phyloP scores from a whole-genome alignment of 306 rosid genomes.

The Vicia sativa region DNA sequence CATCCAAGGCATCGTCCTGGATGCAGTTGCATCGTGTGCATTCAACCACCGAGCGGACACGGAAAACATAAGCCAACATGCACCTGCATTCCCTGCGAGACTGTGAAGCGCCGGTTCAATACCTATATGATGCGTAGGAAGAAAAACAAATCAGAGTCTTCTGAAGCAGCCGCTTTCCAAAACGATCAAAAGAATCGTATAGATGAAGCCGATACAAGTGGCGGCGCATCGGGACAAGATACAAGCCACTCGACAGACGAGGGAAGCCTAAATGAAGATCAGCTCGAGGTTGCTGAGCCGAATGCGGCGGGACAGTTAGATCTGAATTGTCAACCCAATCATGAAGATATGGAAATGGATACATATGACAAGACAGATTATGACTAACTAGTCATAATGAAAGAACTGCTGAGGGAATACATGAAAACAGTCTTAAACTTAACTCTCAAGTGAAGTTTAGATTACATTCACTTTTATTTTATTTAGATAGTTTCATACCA shows the following conservation, averaged over 20 bases:
- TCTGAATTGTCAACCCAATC: constrained; percentile 68
- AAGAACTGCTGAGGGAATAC: constrained; percentile 29
- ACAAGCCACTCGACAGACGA: constrained; percentile 40
- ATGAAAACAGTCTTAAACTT: constrained; percentile 40
- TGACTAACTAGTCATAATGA: constrained; percentile 50
- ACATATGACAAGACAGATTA: constrained; percentile 40
- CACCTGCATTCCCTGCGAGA: constrained; percentile 78
- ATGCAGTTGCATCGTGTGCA: constrained; percentile 89
- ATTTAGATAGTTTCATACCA: constrained; percentile 38
- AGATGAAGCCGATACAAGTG: constrained; percentile 47
- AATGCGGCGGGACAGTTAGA: constrained; percentile 66
- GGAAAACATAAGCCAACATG: constrained; percentile 77
- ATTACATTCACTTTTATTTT: constrained; percentile 34
- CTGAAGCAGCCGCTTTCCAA: constrained; percentile 46
- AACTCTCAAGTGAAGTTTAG: constrained; percentile 29
- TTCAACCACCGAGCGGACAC: constrained; percentile 91
- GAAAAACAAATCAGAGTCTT: constrained; percentile 63
- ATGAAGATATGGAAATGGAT: constrained; percentile 52
- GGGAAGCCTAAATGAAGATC: constrained; percentile 40
- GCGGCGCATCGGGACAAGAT: constrained; percentile 37
- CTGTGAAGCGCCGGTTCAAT: constrained; percentile 74
- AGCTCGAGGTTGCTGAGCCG: constrained; percentile 44
- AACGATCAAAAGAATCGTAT: constrained; percentile 33
- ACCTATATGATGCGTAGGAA: constrained; percentile 71
- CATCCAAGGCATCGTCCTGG: constrained; percentile 91